A percentile compares a stretch with the other conserved stretches of the same genome.
Evolutionary conservation across 2,329 filamentous ascomycete species (phyloP).

Genomic region (Hypoxylon sp.): DNA sequence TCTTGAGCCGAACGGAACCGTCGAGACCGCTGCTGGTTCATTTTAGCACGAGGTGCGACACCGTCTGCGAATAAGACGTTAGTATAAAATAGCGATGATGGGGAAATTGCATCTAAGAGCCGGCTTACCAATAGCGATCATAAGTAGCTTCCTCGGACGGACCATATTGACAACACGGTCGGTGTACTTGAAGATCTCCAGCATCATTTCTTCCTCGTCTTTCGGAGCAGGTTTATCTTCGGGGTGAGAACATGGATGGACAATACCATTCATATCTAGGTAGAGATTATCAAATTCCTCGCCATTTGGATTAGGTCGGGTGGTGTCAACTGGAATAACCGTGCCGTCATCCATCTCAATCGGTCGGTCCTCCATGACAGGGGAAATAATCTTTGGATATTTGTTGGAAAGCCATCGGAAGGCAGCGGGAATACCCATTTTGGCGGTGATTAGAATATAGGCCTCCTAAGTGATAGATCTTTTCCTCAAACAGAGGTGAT

Average conservation of each 20-base stretch:
- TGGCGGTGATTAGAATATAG: constrained; percentile 47
- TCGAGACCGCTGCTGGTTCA: constrained; percentile 98
- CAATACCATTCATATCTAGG: constrained; percentile 99
- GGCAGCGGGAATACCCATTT: constrained; percentile 93
- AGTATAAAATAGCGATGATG: constrained; percentile 14
- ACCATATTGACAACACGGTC: constrained; percentile 99
- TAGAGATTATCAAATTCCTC: constrained; percentile 99
- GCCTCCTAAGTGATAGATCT: constrained; percentile 12
- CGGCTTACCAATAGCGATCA: constrained; percentile 92
- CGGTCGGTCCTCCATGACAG: constrained; percentile 88
- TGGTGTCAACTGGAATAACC: constrained; percentile 86
- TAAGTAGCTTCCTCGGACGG: constrained; percentile 91
- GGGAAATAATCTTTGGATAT: constrained; percentile 96
- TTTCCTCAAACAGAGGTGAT: constrained; percentile 5
- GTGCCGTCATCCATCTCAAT: constrained; percentile 85
- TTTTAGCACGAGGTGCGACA: constrained; percentile 97
- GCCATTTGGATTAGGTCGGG: constrained; percentile 91
- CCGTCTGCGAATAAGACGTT: constrained; percentile 74
- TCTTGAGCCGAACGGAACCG: constrained; percentile 96
- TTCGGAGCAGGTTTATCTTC: constrained; percentile 92
- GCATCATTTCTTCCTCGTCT: constrained; percentile 99
- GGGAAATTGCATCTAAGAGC: constrained; percentile 36
- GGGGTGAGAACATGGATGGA: constrained; percentile 97
- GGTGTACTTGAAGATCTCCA: constrained; percentile 98
- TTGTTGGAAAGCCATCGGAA: constrained; percentile 98